Evolutionary conservation across 2,329 filamentous ascomycete species (phyloP).

Genomic region (Lasiodiplodia citricola): DNA sequence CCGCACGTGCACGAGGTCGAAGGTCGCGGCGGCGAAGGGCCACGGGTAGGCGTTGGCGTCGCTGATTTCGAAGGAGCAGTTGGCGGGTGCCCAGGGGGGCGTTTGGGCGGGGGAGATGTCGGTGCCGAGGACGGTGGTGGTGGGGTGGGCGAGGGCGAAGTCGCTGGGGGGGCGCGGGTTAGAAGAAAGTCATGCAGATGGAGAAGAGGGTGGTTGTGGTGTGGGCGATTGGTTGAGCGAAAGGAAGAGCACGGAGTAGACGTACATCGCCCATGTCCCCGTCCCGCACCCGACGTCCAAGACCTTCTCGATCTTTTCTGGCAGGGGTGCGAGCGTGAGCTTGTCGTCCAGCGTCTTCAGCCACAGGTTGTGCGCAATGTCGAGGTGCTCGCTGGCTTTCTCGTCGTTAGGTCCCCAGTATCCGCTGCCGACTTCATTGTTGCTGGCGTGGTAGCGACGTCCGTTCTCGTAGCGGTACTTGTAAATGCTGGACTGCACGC

Average conservation of each 20-base stretch:
- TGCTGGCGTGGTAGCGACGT: slow-evolving; percentile 25
- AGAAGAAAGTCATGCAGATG: neutral
- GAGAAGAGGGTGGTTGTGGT: slow-evolving; percentile 28
- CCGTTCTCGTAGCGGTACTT: slow-evolving; percentile 35
- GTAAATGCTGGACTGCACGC: slow-evolving; percentile 34
- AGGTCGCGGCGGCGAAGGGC: slow-evolving; percentile 44
- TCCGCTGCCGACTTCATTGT: neutral
- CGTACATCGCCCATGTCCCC: slow-evolving; percentile 28
- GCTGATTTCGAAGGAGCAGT: slow-evolving; percentile 55
- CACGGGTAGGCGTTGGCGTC: slow-evolving; percentile 42
- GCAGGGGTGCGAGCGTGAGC: slow-evolving; percentile 41
- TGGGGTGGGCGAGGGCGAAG: slow-evolving; percentile 36
- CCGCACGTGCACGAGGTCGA: slow-evolving; percentile 51
- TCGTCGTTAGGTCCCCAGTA: slow-evolving; percentile 50
- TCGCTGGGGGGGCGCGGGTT: slow-evolving; percentile 3
- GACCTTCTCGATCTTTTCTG: slow-evolving; percentile 26
- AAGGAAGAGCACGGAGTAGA: neutral
- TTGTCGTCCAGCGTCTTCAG: slow-evolving; percentile 42
- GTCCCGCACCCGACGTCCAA: slow-evolving; percentile 27
- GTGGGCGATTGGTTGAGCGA: slow-evolving; percentile 26
- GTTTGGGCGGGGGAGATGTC: slow-evolving; percentile 51
- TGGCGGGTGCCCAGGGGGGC: slow-evolving; percentile 50
- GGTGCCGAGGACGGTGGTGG: slow-evolving; percentile 51
- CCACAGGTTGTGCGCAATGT: slow-evolving; percentile 52
- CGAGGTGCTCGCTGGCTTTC: slow-evolving; percentile 49